Base-by-base conservation (phyloP, 495 filamentous ascomycete species). In the Aspergillus diversus region DNA sequence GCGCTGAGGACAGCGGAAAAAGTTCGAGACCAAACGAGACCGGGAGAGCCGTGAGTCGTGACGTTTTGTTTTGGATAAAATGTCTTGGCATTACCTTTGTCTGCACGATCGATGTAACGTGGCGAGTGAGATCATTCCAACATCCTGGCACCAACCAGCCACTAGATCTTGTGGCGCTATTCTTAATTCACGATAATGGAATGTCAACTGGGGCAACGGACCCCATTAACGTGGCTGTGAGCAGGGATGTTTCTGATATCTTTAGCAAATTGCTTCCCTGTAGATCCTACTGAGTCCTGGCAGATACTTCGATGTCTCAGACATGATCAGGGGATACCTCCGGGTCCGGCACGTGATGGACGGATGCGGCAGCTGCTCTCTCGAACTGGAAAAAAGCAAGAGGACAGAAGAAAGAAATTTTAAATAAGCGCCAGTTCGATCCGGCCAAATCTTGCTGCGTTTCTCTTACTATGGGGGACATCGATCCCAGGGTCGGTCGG, bases 31-130 rank as follows among this genome's bases (percentile, higher is more conserved):
- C 21, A 27, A 27, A 27, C 21, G 21, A 27, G 21, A 1, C 21
- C 21, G 21, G 21, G 21, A 27, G 21, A 27, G 21, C 2, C 21
- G 21, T 27, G 21, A 27, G 21, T 27, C 21, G 21, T 27, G 21
- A 27, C 21, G 21, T 27, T 27, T 2, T 27, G 21, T 27, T 27
- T 27, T 27, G 21, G 21, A 27, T 27, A 27, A 27, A 27, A 27
- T 27, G 21, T 27, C 21, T 27, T 27, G 21, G 21, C 21, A 27
- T 27, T 27, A 27, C 39, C 39, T 43, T 8, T 27, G n/a, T 54
- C 34, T 27, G 47, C 17, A 21, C 47, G 47, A 50, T 27, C 16
- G 16, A 50, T 50, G 47, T 50, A 50, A 50, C 47, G 47, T 50
- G 47, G 47, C 11, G 47, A 50, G 4, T 0, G 39, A 43, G 12